Percentiles rank a stretch among this genome's conserved stretches.
Evolutionary conservation across 2,329 filamentous ascomycete genomes (phyloP).

Genomic region (Taxawa tesnikishii): DNA sequence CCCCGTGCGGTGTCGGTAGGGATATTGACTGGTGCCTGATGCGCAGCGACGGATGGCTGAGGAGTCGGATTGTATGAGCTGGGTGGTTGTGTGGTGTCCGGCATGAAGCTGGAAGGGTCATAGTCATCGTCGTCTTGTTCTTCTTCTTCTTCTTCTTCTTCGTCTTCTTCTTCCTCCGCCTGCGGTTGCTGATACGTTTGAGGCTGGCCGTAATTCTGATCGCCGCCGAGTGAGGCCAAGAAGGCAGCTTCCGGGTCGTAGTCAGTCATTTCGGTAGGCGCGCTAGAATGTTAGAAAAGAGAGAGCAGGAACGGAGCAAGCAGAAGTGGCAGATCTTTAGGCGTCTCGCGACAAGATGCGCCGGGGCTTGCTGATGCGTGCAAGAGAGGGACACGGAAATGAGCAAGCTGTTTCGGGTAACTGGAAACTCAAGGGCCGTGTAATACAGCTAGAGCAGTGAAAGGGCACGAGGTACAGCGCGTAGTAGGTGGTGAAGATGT

Average conservation of each 20-base stretch:
- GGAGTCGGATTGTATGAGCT: neutral
- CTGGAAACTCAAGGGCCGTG: no score
- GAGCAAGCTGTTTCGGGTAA: no score
- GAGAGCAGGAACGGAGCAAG: neutral
- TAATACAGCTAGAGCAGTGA: no score
- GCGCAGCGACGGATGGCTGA: neutral
- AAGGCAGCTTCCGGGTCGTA: slow-evolving; percentile 42
- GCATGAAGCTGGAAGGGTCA: slow-evolving; percentile 19
- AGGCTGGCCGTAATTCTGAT: slow-evolving; percentile 21
- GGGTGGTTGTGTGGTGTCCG: slow-evolving; percentile 1
- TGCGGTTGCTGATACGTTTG: slow-evolving; percentile 37
- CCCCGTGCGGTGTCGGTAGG: slow-evolving; percentile 1
- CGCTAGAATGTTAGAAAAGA: neutral
- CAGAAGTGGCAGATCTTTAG: neutral
- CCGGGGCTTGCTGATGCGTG: neutral
- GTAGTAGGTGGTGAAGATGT: no score
- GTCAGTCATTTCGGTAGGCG: slow-evolving; percentile 6
- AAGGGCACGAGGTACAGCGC: no score
- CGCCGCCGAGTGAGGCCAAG: slow-evolving; percentile 35
- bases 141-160: slow-evolving; percentile 22
- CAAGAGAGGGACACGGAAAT: no score
- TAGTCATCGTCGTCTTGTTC: slow-evolving; percentile 27
- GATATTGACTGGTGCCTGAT: neutral
- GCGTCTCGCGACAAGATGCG: no score
- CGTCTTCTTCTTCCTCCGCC: slow-evolving; percentile 26